Conservation (phyloP, 2,329 filamentous ascomycete species). For the Xylariaceae sp. region DNA sequence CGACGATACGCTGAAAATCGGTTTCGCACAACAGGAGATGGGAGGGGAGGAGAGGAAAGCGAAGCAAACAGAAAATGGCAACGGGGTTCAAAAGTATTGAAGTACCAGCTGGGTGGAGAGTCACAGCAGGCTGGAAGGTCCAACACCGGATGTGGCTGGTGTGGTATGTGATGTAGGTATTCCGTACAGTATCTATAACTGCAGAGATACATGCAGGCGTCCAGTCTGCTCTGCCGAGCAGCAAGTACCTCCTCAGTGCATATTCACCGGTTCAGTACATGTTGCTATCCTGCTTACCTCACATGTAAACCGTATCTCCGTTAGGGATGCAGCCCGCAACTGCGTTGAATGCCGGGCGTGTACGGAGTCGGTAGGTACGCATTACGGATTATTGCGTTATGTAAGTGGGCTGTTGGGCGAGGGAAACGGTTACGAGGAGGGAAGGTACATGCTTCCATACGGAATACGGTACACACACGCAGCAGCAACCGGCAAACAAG, state of each 20-base stretch:
- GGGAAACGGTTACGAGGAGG: too few relatives aligned
- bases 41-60: conserved; percentile 29
- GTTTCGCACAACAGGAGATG: conserved; percentile 34
- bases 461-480: too few relatives aligned
- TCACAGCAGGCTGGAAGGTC: conserved; percentile 2
- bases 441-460: too few relatives aligned
- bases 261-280: background rate
- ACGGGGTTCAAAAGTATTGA: conserved; percentile 23
- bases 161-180: background rate
- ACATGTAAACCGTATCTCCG: too few relatives aligned
- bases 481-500: background rate
- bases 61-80: conserved; percentile 26
- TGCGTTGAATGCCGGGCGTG: too few relatives aligned
- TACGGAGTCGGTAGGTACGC: background rate
- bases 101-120: conserved; percentile 19
- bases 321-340: too few relatives aligned
- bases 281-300: background rate
- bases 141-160: conserved; percentile 11
- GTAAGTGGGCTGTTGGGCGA: too few relatives aligned
- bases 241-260: background rate
- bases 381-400: background rate
- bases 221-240: background rate
- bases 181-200: background rate
- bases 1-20: conserved; percentile 33
- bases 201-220: background rate